Percentiles rank a stretch among this genome's conserved stretches.
Evolutionary conservation across 2,329 filamentous ascomycete genomes (phyloP).

Genomic region (Myriangium duriaei): DNA sequence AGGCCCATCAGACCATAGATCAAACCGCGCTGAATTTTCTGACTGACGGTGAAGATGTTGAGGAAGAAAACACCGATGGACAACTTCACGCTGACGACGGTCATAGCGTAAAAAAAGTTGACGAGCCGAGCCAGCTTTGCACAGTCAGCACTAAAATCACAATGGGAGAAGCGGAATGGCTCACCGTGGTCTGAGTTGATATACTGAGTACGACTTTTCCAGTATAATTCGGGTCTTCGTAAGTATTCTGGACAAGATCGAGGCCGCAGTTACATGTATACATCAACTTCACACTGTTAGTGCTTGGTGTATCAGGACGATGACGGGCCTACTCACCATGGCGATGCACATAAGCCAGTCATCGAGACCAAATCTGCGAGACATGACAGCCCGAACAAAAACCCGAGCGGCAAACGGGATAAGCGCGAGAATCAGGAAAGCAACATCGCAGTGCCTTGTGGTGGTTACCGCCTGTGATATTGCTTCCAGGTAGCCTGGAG

Average conservation of each 20-base stretch:
- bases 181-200: background rate
- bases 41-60: constrained; percentile 4
- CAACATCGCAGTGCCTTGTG: no score
- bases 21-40: background rate
- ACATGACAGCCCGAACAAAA: background rate
- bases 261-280: background rate
- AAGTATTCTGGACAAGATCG: background rate
- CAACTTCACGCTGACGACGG: background rate
- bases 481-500: no score
- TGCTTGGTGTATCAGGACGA: background rate
- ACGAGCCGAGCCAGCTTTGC: background rate
- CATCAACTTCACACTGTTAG: background rate
- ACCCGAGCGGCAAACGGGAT: background rate
- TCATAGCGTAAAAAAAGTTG: constrained; percentile 1
- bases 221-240: background rate
- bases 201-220: background rate
- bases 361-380: background rate
- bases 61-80: constrained; percentile 5
- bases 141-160: no score
- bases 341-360: constrained; percentile 3
- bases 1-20: background rate
- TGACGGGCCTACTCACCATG: background rate
- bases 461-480: no score
- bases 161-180: background rate
- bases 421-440: background rate